phyloP scores from a whole-genome alignment of 306 rosid species.

The Vigna radiata region DNA sequence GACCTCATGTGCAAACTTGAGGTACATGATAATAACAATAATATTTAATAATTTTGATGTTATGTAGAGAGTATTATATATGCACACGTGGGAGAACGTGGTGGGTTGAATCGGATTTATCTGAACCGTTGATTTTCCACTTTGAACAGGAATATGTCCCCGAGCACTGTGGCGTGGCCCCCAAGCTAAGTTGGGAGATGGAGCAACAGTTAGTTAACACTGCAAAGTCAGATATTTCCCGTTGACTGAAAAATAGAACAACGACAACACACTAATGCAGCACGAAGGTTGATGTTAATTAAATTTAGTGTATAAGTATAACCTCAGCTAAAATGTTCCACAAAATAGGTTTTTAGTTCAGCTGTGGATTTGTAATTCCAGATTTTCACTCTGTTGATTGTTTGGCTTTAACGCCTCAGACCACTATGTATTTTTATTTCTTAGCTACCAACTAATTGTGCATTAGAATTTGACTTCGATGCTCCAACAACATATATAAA shows the following conservation, averaged over 20 bases:
- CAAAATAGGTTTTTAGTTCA: slow-evolving; percentile 43
- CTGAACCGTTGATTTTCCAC: slow-evolving; percentile 47
- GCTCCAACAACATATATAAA: not conserved
- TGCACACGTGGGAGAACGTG: slow-evolving; percentile 34
- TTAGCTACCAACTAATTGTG: slow-evolving; percentile 45
- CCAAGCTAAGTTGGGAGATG: slow-evolving; percentile 83
- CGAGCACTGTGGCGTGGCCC: slow-evolving; percentile 65
- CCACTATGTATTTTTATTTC: not conserved
- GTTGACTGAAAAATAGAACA: slow-evolving; percentile 53
- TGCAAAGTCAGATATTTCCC: slow-evolving; percentile 79
- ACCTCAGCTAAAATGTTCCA: slow-evolving; percentile 36
- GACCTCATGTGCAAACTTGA: slow-evolving; percentile 93
- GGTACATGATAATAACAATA: slow-evolving; percentile 53
- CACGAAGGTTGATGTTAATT: slow-evolving; percentile 12
- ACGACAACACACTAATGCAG: slow-evolving; percentile 12
- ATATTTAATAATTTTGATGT: not conserved
- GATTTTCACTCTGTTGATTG: not conserved
- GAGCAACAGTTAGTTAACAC: slow-evolving; percentile 78
- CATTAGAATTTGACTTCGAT: slow-evolving; percentile 45
- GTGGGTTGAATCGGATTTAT: slow-evolving; percentile 10
- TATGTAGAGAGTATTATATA: not conserved
- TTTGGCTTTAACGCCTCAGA: slow-evolving; percentile 1
- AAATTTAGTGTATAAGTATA: slow-evolving; percentile 22
- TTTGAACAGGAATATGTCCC: slow-evolving; percentile 75
- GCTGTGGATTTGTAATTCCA: slow-evolving; percentile 46